Conservation (phyloP, 192 early-diverging fungal genomes). For the Dimargaris xerosporica region DNA sequence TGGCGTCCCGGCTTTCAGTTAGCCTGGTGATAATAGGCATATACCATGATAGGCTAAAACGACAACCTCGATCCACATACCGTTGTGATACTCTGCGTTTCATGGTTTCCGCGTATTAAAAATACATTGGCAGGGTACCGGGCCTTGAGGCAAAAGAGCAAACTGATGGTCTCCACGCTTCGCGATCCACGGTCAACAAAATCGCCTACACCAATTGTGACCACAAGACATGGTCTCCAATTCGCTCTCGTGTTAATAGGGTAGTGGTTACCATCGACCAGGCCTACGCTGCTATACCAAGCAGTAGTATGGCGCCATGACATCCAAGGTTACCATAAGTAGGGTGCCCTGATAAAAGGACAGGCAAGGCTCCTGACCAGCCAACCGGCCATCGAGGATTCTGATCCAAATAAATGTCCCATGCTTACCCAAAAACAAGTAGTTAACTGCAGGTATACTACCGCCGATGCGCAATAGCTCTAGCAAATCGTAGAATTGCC, state of each 20-base stretch:
- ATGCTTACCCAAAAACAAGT: slow-evolving; percentile 11
- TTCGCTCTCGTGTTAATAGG: too few relatives aligned
- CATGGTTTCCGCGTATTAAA: slow-evolving; percentile 7
- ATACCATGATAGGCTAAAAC: not conserved
- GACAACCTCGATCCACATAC: not conserved
- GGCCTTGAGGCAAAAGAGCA: slow-evolving; percentile 8
- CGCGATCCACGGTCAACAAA: slow-evolving; percentile 3
- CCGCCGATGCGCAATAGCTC: not conserved
- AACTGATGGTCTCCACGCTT: slow-evolving; percentile 8
- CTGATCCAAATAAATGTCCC: too few relatives aligned
- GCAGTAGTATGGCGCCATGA: not conserved
- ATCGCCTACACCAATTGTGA: not conserved
- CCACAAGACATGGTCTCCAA: not conserved
- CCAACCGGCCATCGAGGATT: not conserved
- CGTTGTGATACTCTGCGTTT: not conserved
- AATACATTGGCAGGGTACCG: slow-evolving; percentile 6
- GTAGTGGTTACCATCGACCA: too few relatives aligned
- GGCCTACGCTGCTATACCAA: too few relatives aligned
- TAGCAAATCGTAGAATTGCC: slow-evolving; percentile 4
- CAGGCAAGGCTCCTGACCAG: not conserved
- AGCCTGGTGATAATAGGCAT: not conserved
- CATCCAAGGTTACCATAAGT: not conserved
- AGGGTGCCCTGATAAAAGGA: not conserved
- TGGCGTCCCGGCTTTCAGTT: not conserved
- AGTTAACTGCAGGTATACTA: not conserved